Evolutionary conservation across 108 stramenopile species (phyloP).

Genomic region (Discostella stelligeroides): DNA sequence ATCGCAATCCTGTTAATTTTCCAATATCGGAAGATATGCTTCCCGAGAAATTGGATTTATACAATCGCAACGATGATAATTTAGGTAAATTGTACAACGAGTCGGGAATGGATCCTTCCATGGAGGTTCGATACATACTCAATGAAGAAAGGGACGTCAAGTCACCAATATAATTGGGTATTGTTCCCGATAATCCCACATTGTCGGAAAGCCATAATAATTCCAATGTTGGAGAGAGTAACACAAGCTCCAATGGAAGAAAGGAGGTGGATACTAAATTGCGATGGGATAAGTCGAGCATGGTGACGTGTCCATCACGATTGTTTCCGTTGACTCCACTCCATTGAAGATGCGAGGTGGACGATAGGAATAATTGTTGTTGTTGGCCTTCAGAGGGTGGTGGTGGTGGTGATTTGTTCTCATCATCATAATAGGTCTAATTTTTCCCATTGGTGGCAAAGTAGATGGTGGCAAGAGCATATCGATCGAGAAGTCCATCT

Average conservation of each 20-base stretch:
- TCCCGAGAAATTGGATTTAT: slow-evolving; percentile 34
- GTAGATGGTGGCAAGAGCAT: slow-evolving; percentile 59
- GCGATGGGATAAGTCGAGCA: slow-evolving; percentile 31
- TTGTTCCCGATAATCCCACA: slow-evolving; percentile 10
- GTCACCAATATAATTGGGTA: slow-evolving; percentile 43
- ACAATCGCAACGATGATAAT: slow-evolving; percentile 35
- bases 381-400: background rate
- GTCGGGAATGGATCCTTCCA: slow-evolving; percentile 23
- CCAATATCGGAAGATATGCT: slow-evolving; percentile 22
- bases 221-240: slow-evolving; percentile 36
- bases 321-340: slow-evolving; percentile 33
- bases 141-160: slow-evolving; percentile 16
- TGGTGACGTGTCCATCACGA: slow-evolving; percentile 14
- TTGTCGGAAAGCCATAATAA: slow-evolving; percentile 42
- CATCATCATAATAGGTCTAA: slow-evolving; percentile 41
- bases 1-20: slow-evolving; percentile 28
- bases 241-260: slow-evolving; percentile 32
- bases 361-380: slow-evolving; percentile 26
- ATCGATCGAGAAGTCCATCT: slow-evolving; percentile 39
- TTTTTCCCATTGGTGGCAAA: slow-evolving; percentile 40
- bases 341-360: slow-evolving; percentile 24
- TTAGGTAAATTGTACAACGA: slow-evolving; percentile 26
- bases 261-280: slow-evolving; percentile 8
- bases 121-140: slow-evolving; percentile 21
- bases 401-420: too few relatives aligned